Evolutionary conservation across 1,139 yeast species (phyloP).

Genomic region (Yamadazyma sp.): DNA sequence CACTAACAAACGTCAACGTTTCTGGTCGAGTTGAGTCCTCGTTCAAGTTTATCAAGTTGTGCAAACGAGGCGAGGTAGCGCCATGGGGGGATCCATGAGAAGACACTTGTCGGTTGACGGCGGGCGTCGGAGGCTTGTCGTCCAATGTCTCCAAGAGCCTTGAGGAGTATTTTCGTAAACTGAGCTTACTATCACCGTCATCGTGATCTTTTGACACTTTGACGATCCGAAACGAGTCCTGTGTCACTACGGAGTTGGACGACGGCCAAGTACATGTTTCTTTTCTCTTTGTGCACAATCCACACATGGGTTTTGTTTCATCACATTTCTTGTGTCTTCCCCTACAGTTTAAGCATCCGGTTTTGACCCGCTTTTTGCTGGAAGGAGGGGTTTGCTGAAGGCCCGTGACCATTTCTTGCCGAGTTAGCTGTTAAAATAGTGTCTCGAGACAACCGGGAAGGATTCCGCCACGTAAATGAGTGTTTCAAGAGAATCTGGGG

Average conservation of each 20-base stretch:
- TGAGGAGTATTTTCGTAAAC: constrained; percentile 16
- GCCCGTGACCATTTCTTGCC: constrained; percentile 1
- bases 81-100: background rate
- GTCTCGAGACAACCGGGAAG: too few species aligned
- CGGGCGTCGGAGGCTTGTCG: background rate
- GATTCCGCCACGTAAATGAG: too few species aligned
- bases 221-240: constrained; percentile 14
- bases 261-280: constrained; percentile 39
- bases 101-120: too few species aligned
- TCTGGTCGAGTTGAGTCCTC: background rate
- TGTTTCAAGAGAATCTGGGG: too few species aligned
- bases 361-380: constrained; percentile 33
- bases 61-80: constrained; percentile 5
- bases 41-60: constrained; percentile 4
- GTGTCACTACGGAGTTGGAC: constrained; percentile 9
- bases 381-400: background rate
- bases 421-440: too few species aligned
- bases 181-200: constrained; percentile 10
- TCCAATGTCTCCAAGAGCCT: constrained; percentile 15
- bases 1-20: too few species aligned
- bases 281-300: constrained; percentile 30
- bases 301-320: constrained; percentile 40
- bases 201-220: constrained; percentile 7
- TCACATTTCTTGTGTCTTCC: constrained; percentile 46
- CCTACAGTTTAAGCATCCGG: constrained; percentile 47